A percentile compares a stretch with the other conserved stretches of the same genome.
Conservation (phyloP, 116 monocot species). For the Phalaenopsis hybrid region DNA sequence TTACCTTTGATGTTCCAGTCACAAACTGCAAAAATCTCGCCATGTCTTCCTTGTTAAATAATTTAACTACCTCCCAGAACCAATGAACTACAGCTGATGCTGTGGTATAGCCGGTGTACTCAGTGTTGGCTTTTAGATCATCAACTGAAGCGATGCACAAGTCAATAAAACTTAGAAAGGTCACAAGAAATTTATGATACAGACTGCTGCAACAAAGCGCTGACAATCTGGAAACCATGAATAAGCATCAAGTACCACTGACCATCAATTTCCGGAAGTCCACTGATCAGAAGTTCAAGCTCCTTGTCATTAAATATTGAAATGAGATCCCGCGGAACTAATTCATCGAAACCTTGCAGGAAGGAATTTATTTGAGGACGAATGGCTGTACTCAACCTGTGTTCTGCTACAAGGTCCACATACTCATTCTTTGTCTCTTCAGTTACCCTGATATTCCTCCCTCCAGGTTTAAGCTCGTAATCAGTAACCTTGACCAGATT, state of each 20-base stretch:
- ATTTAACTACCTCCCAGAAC: slow-evolving; percentile 63
- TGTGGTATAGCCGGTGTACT: slow-evolving; percentile 51
- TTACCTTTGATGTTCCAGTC: slow-evolving; percentile 62
- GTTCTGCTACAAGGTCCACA: slow-evolving; percentile 63
- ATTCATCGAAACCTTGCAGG: slow-evolving; percentile 52
- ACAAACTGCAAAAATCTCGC: slow-evolving; percentile 55
- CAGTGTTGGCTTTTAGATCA: slow-evolving; percentile 53
- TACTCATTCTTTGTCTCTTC: slow-evolving; percentile 64
- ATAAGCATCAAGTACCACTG: slow-evolving; percentile 14
- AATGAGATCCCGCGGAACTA: slow-evolving; percentile 41
- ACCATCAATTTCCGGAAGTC: slow-evolving; percentile 67
- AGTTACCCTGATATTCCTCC: slow-evolving; percentile 52
- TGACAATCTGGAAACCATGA: background rate
- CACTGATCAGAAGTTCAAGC: slow-evolving; percentile 56
- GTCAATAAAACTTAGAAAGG: background rate
- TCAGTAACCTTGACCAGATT: slow-evolving; percentile 36
- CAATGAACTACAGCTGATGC: slow-evolving; percentile 45
- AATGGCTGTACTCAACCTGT: slow-evolving; percentile 51
- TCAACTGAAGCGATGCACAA: slow-evolving; percentile 23
- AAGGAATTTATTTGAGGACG: slow-evolving; percentile 63
- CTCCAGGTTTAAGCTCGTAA: slow-evolving; percentile 63
- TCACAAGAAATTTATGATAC: background rate
- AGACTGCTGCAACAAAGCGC: background rate
- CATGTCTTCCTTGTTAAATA: slow-evolving; percentile 59
- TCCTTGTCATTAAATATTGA: slow-evolving; percentile 59